phyloP scores from a whole-genome alignment of 176 grass and related monocot genomes.

The Puccinellia tenuiflora region DNA sequence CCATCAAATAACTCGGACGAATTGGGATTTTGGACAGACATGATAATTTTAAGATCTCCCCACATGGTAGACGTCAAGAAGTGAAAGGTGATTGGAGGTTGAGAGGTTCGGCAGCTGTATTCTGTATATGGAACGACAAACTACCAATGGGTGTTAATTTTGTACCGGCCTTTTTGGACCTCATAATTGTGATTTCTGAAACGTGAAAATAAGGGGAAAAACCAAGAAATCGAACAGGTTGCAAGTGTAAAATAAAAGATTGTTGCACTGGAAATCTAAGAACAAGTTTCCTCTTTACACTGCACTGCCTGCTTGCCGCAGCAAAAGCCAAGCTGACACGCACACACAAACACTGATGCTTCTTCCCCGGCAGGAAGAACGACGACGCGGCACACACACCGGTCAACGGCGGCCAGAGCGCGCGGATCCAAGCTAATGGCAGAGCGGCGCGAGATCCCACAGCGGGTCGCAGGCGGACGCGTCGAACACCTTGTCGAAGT shows the following conservation, averaged over 20 bases:
- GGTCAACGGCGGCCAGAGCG: not conserved
- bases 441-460: slow-evolving; percentile 59
- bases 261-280: not conserved
- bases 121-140: not conserved
- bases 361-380: slow-evolving; percentile 24
- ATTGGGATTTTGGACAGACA: slow-evolving; percentile 1
- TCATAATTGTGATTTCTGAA: too few relatives aligned
- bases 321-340: slow-evolving; percentile 28
- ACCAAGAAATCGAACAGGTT: not conserved
- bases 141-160: not conserved
- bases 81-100: not conserved
- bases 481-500: slow-evolving; percentile 64
- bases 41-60: not conserved
- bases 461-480: slow-evolving; percentile 41
- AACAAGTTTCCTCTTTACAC: slow-evolving; percentile 21
- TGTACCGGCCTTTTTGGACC: not conserved
- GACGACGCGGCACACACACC: not conserved
- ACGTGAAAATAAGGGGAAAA: not conserved
- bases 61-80: not conserved
- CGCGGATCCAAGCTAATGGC: slow-evolving; percentile 26
- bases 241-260: not conserved
- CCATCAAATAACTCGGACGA: not conserved
- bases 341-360: slow-evolving; percentile 14
- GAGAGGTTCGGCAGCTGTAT: not conserved
- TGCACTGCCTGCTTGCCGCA: slow-evolving; percentile 17